These are phyloP conservation scores for Aristolochia californica DNA, from an alignment of 164 flowering plant species.

Conservation along the genomic window DNA sequence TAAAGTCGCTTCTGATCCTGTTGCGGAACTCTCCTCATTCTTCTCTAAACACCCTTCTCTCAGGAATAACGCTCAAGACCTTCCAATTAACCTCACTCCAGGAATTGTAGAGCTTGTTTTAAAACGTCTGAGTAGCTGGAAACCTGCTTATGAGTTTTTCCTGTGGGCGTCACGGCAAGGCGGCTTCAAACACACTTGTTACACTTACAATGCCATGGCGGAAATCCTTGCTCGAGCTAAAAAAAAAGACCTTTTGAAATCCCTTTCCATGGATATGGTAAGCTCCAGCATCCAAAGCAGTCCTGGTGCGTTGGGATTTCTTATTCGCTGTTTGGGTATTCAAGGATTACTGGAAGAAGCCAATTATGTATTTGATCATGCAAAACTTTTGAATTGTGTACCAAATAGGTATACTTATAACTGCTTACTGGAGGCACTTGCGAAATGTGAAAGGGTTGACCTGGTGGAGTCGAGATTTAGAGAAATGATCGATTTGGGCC, in stretches of 20 bases:
- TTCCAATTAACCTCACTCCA: slow-evolving; percentile 21
- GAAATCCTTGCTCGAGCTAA: slow-evolving; percentile 48
- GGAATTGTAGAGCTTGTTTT: slow-evolving; percentile 50
- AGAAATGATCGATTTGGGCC: slow-evolving; percentile 54
- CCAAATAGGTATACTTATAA: slow-evolving; percentile 60
- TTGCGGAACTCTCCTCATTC: slow-evolving; percentile 21
- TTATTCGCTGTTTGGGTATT: slow-evolving; percentile 66
- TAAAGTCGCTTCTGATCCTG: background rate
- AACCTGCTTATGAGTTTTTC: slow-evolving; percentile 43
- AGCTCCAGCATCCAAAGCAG: slow-evolving; percentile 34
- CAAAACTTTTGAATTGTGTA: slow-evolving; percentile 34
- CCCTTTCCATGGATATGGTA: slow-evolving; percentile 30
- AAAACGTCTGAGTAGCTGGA: slow-evolving; percentile 41
- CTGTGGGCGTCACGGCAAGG: slow-evolving; percentile 55
- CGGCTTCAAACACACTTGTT: slow-evolving; percentile 48
- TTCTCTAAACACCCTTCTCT: slow-evolving; percentile 28
- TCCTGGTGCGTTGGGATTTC: slow-evolving; percentile 68
- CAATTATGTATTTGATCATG: slow-evolving; percentile 43
- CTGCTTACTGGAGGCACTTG: slow-evolving; percentile 62
- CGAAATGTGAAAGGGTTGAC: slow-evolving; percentile 31
- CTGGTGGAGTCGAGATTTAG: slow-evolving; percentile 48
- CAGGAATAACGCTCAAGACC: slow-evolving; percentile 7
- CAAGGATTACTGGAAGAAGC: slow-evolving; percentile 61
- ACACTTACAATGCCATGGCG: slow-evolving; percentile 78
- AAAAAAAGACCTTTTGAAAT: slow-evolving; percentile 38